Evolutionary conservation across 2,329 filamentous ascomycete species (phyloP), one percentile per base, ranked within the genome.

Genomic region (Acephala macrosclerotiorum): DNA sequence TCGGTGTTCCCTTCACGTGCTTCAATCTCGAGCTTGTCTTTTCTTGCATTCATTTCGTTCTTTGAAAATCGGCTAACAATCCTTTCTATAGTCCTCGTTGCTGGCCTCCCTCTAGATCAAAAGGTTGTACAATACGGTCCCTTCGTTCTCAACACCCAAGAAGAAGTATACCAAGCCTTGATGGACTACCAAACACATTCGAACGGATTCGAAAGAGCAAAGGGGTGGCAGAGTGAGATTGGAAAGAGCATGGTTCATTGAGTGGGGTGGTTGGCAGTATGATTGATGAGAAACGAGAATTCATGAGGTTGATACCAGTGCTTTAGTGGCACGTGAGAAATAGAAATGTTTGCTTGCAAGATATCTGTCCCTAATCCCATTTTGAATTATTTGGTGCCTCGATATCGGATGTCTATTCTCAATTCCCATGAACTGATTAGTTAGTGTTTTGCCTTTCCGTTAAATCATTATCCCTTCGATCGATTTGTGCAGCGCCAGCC

Each of bases 171-270:
- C 73, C 85, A 95, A 81, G 91, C 92, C 1, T 84, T 96, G 78
- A 80, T 87, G 72, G 92, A 96, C 77, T 96, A 88, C 74, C 90
- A 92, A 79, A 88, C 83, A 16, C 83, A 87, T 68, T 83, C 85
- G 42, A 94, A 95, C 77, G 92, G 92, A 4, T 96, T 96, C 72
- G 93, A 96, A 81, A 84, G 91, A 68, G 91, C 91, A 0, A 84
- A 87, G 69, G 87, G 88, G 35, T 97, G 94, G 93, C 80, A 89
- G 78, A 94, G 91, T 75, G 91, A 96, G 80, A 97, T 97, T 84
- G 92, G 92, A 42, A 94, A 93, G 84, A 67, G 61, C 6, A 73
- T 72, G 69, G 57, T 61, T 25, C 53, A 58, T 66, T 72, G 61
- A 67, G 40, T 29, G 3, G 26, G 20, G 25, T 12, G 20, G 26